phyloP scores from a whole-genome alignment of 1,139 yeast species.

The Yamadazyma jaroonii region DNA sequence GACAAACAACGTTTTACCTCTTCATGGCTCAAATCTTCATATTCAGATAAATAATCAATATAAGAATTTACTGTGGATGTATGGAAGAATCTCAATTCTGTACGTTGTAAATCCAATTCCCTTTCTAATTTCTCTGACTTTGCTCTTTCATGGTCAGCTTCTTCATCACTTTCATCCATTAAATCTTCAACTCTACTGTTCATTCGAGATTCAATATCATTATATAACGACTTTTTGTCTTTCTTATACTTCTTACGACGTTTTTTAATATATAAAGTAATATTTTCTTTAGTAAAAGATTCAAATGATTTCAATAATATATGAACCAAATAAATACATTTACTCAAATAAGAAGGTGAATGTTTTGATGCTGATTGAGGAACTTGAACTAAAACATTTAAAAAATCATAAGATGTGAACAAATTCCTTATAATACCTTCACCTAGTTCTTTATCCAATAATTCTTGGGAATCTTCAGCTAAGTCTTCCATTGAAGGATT shows the following conservation, averaged over 20 bases:
- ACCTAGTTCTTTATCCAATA: constrained; percentile 46
- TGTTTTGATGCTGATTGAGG: constrained; percentile 68
- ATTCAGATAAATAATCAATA: constrained; percentile 50
- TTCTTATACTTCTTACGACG: constrained; percentile 34
- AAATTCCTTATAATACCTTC: constrained; percentile 47
- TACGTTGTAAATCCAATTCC: constrained; percentile 46
- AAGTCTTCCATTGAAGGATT: constrained; percentile 21
- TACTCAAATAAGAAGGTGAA: constrained; percentile 61
- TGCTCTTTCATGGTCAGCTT: constrained; percentile 42
- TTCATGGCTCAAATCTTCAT: constrained; percentile 56
- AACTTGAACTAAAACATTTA: constrained; percentile 55
- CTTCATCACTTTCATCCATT: constrained; percentile 44
- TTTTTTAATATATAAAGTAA: constrained; percentile 52
- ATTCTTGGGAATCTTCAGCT: constrained; percentile 49
- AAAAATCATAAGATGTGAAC: constrained; percentile 64
- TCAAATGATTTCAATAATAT: constrained; percentile 68
- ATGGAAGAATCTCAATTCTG: constrained; percentile 42
- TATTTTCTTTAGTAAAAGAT: constrained; percentile 59
- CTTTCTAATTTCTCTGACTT: constrained; percentile 43
- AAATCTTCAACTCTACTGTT: constrained; percentile 21
- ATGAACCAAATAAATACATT: constrained; percentile 65
- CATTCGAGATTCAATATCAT: constrained; percentile 24
- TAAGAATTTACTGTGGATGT: constrained; percentile 49
- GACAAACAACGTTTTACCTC: constrained; percentile 65
- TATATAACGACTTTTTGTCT: constrained; percentile 22